A percentile compares a stretch with the other conserved stretches of the same genome.
Conservation (phyloP, 371 early-diverging fungal species). For the Mortierella polycephala region DNA sequence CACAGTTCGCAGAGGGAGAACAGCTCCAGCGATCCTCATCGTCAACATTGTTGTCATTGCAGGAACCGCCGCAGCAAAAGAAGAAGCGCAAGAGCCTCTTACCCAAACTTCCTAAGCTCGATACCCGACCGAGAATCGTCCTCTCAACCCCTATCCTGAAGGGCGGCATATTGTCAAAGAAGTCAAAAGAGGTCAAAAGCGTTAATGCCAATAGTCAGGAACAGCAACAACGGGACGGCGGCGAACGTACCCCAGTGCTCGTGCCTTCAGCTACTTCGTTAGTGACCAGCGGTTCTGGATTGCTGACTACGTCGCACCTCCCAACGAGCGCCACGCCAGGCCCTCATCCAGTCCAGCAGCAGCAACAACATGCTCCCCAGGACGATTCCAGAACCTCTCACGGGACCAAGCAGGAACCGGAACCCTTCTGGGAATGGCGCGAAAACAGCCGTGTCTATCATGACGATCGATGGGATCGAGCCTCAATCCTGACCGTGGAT, state of each 20-base stretch:
- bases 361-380: not conserved
- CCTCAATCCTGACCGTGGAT: slow-evolving; percentile 30
- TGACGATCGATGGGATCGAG: slow-evolving; percentile 49
- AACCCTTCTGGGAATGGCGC: slow-evolving; percentile 22
- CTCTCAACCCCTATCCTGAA: slow-evolving; percentile 1
- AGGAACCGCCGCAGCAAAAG: not conserved
- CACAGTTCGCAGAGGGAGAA: not conserved
- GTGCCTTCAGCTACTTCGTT: too few species aligned
- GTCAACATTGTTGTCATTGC: not conserved
- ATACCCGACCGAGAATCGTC: slow-evolving; percentile 33
- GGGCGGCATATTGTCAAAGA: not conserved
- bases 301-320: too few species aligned
- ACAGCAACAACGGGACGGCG: too few species aligned
- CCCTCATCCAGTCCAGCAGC: too few species aligned
- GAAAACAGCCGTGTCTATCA: slow-evolving; percentile 29
- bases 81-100: slow-evolving; percentile 26
- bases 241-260: too few species aligned
- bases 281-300: too few species aligned
- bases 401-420: not conserved
- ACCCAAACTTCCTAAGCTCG: slow-evolving; percentile 33
- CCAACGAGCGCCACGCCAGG: too few species aligned
- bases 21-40: not conserved
- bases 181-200: slow-evolving; percentile 1
- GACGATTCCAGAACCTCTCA: not conserved
- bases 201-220: not conserved